Evolutionary conservation across 306 rosid genomes (phyloP), one percentile per base, ranked within the genome.

Genomic region (Senna tora): DNA sequence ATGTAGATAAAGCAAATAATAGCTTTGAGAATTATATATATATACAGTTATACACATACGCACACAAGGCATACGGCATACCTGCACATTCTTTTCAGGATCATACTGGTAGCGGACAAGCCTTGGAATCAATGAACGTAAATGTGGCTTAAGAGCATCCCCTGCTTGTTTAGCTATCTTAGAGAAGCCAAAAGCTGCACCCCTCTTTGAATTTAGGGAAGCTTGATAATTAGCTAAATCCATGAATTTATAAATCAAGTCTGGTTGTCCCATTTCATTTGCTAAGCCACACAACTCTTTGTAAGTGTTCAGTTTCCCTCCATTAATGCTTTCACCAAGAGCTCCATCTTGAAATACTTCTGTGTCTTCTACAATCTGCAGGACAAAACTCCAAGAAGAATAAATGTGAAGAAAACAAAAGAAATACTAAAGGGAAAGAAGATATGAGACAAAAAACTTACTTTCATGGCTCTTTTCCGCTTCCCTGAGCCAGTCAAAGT

Each of bases 21-120:
- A 58, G 22, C 65, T 52, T 71, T 32, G 43, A 6, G 16, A 46
- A 57, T 22, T 19, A 5, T 42, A 25, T 25, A 25, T 45, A 50
- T 1, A 38, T 19, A 77, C 43, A 5, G 20, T 11, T 9, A 19
- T 5, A 4, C 2, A 22, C 19, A 78, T 52, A n/a, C n/a, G n/a
- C n/a, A n/a, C n/a, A n/a, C n/a, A n/a, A n/a, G n/a, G n/a, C n/a
- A n/a, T n/a, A 49, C 78, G 63, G 38, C 64, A 17, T 78, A 91
- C 98, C 97, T 91, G 98, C 83, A 91, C 98, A 82, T 94, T 91
- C 86, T 94, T 94, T 64, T 94, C 98, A 75, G 98, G 98, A 79
- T 94, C 98, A 61, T 89, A 94, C 74, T 94, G 98, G 87, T 94
- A 94, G 47, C 98, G 97, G 69, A 94, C 86, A 74, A 94, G 98